Base-by-base conservation (phyloP, 495 filamentous ascomycete genomes). In the Aspergillus mulundensis region DNA sequence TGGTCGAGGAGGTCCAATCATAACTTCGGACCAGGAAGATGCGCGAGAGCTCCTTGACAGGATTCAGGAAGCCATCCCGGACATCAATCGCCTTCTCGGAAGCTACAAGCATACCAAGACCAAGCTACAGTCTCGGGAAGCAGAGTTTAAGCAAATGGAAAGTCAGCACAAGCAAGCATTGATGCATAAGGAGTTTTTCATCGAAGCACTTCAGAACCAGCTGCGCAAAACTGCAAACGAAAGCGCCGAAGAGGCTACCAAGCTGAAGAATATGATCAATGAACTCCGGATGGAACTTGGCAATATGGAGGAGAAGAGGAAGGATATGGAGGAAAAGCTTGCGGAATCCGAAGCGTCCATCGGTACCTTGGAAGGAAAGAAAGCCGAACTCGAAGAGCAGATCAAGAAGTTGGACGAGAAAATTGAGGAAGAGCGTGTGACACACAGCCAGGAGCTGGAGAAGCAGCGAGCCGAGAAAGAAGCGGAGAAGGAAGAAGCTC, bases 211-310 rank as follows among this genome's bases (percentile, higher is more conserved):
- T 44, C 77, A 79, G 45, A 65, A 71, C 12, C 79, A 82, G 55
- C 73, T 83, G 66, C 77, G 76, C 42, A 80, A 80, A 43, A 72
- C 77, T 15, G 76, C 77, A 18, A 72, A 68, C 20, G 76, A 82
- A 57, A 74, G 69, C 38, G 76, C 77, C 1, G 79, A 74, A 43
- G 78, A 82, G 59, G 66, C 65, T 34, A 67, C 72, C 18, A 73
- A 65, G 28, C 64, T 81, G 36, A 78, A 74, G 57, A 73, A 77
- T 23, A 72, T 69, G 28, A 74, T 81, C 65, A 76, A 72, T 36
- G 74, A 79, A 45, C 66, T 82, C 5, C 79, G 76, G 12, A 67
- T 77, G 28, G 85, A 88, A 63, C 70, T 87, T 5, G 74, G 74
- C 21, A 80, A 83, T 53, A 63, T 86, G 18, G 79, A 82, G 43